A percentile compares a stretch with the other conserved stretches of the same genome.
phyloP scores from a whole-genome alignment of 1,139 yeast species.

The Nakaseomyces sp. region DNA sequence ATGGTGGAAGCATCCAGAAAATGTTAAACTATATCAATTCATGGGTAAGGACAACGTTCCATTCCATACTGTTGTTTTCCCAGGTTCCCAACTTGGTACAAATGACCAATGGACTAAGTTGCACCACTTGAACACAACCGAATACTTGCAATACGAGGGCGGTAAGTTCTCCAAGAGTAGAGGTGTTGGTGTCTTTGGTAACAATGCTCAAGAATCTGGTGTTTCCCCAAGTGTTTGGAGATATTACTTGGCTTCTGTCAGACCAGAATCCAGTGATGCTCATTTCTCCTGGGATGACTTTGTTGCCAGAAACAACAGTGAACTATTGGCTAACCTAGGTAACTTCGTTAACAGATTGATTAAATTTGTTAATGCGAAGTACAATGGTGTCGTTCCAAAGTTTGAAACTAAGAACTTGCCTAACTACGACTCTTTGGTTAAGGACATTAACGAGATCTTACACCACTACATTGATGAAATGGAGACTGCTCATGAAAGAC shows the following conservation, averaged over 20 bases:
- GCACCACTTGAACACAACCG: constrained; percentile 88
- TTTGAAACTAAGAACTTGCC: constrained; percentile 41
- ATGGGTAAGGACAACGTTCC: constrained; percentile 99
- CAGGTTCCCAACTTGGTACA: constrained; percentile 85
- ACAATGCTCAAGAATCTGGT: constrained; percentile 91
- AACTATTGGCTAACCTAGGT: constrained; percentile 90
- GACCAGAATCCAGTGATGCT: constrained; percentile 94
- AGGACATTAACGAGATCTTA: constrained; percentile 57
- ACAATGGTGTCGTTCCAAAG: constrained; percentile 79
- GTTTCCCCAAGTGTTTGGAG: constrained; percentile 93
- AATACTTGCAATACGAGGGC: constrained; percentile 92
- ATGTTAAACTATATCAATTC: constrained; percentile 82
- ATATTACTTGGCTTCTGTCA: constrained; percentile 80
- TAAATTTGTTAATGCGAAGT: constrained; percentile 83
- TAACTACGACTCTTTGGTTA: constrained; percentile 42
- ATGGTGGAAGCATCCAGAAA: constrained; percentile 91
- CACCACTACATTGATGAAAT: constrained; percentile 55
- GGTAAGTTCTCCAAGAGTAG: constrained; percentile 97
- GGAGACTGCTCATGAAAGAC: constrained; percentile 76
- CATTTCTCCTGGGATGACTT: constrained; percentile 97
- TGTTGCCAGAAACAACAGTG: constrained; percentile 86
- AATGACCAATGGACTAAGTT: constrained; percentile 82
- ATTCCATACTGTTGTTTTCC: constrained; percentile 97
- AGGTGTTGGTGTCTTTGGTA: constrained; percentile 96
- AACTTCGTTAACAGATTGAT: constrained; percentile 91